Evolutionary conservation across 805 yeast genomes (phyloP), one percentile per base, ranked within the genome.

Genomic region (Candida stauntonica): DNA sequence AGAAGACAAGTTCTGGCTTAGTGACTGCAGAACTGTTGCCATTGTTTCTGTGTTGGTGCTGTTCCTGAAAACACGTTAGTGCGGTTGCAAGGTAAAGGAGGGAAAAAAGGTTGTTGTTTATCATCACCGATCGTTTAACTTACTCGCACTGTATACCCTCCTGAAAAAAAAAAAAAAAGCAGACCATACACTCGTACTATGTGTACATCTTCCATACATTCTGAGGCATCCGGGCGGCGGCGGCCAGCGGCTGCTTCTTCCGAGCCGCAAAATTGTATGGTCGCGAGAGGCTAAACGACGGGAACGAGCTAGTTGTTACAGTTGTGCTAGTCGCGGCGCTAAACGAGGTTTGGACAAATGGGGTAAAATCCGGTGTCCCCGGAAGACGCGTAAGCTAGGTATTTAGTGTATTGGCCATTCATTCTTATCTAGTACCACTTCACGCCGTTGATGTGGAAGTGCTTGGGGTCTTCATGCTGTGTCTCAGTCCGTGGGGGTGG

Each of bases 391-490:
- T n/a, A n/a, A n/a, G n/a, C n/a, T n/a, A n/a, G n/a, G n/a, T n/a
- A n/a, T n/a, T n/a, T n/a, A n/a, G n/a, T n/a, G n/a, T n/a, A n/a
- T n/a, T n/a, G n/a, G n/a, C n/a, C n/a, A n/a, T n/a, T n/a, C n/a
- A n/a, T n/a, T n/a, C n/a, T n/a, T n/a, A n/a, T n/a, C 28, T 18
- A 46, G 28, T 45, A 29, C 69, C 56, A 13, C 76, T 79, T 35
- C 52, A 60, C 15, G 13, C 50, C 50, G 35, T 39, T 41, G 23
- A 44, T 41, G 24, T 44, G 45, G 36, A 46, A 37, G 16, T 40
- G 39, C 26, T 38, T 33, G 14, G 36, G 42, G 11, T 41, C 44
- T 8, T 33, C 33, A 7, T 28, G 18, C n/a, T 7, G 9, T 6
- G 28, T 8, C n/a, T 7, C n/a, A n/a, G n/a, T n/a, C n/a, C n/a